Percentiles rank a stretch among this genome's conserved stretches.
Evolutionary conservation across 352 stramenopile genomes (phyloP).

Genomic region (Plasmopara muralis): DNA sequence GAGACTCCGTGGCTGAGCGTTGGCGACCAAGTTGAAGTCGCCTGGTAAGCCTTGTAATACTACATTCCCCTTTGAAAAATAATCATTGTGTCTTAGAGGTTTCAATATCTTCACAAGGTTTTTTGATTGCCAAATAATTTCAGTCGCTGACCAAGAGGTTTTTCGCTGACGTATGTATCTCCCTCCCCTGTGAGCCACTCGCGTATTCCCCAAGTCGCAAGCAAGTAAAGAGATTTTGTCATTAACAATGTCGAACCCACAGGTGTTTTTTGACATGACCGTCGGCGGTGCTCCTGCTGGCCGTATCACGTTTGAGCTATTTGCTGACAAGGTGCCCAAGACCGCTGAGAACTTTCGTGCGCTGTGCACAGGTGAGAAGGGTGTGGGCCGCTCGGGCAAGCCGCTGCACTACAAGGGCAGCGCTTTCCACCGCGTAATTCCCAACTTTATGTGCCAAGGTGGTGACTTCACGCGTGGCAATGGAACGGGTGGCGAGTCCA

Average conservation of each 20-base stretch:
- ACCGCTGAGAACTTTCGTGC: conserved; percentile 98
- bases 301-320: conserved; percentile 87
- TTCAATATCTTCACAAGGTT: conserved; percentile 21
- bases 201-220: conserved; percentile 32
- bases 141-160: conserved; percentile 12
- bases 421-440: conserved; percentile 90
- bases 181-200: conserved; percentile 13
- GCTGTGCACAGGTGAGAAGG: conserved; percentile 97
- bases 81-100: conserved; percentile 6
- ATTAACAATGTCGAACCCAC: conserved; percentile 81
- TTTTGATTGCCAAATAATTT: not conserved
- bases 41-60: not conserved
- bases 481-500: conserved; percentile 89
- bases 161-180: conserved; percentile 6
- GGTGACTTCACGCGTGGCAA: conserved; percentile 95
- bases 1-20: conserved; percentile 34
- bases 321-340: conserved; percentile 85
- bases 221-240: conserved; percentile 14
- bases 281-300: conserved; percentile 87
- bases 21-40: conserved; percentile 23
- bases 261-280: conserved; percentile 98
- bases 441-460: conserved; percentile 94
- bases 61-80: conserved; percentile 5
- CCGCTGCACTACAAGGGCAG: conserved; percentile 82
- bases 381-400: conserved; percentile 69